Conservation (phyloP, 768 basidiomycete species). For the Suillus occidentalis region DNA sequence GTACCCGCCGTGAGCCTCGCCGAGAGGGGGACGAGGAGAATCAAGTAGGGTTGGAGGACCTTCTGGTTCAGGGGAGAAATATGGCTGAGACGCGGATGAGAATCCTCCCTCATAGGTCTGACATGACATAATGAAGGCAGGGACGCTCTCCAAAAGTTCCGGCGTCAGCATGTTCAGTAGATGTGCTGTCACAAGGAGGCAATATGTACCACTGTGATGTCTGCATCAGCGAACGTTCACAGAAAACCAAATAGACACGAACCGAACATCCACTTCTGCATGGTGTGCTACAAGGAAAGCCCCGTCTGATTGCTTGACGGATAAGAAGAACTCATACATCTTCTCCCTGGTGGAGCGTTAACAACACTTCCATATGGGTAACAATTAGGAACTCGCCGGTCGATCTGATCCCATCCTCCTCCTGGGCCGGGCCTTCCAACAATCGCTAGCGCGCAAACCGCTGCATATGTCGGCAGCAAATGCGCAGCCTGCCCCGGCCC, state of each 20-base stretch:
- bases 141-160: slow-evolving; percentile 73
- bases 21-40: slow-evolving; percentile 70
- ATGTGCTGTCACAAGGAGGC: slow-evolving; percentile 80
- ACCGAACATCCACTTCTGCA: slow-evolving; percentile 95
- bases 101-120: slow-evolving; percentile 99
- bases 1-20: slow-evolving; percentile 98
- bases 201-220: slow-evolving; percentile 80
- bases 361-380: background rate
- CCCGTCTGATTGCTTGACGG: slow-evolving; percentile 89
- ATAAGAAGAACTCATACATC: slow-evolving; percentile 88
- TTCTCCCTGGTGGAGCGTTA: slow-evolving; percentile 48
- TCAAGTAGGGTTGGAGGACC: slow-evolving; percentile 32
- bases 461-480: slow-evolving; percentile 86
- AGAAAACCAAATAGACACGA: slow-evolving; percentile 18
- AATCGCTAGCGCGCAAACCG: slow-evolving; percentile 82
- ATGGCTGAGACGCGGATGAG: slow-evolving; percentile 74
- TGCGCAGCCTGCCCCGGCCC: slow-evolving; percentile 89
- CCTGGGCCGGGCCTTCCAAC: slow-evolving; percentile 69
- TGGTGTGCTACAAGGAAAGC: slow-evolving; percentile 87
- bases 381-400: slow-evolving; percentile 51
- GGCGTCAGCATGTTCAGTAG: slow-evolving; percentile 88
- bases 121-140: slow-evolving; percentile 81
- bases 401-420: slow-evolving; percentile 86
- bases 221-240: background rate
- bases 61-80: slow-evolving; percentile 40